Evolutionary conservation across 768 basidiomycete genomes (phyloP), one percentile per base, ranked within the genome.

Genomic region (Hericium coralloides): DNA sequence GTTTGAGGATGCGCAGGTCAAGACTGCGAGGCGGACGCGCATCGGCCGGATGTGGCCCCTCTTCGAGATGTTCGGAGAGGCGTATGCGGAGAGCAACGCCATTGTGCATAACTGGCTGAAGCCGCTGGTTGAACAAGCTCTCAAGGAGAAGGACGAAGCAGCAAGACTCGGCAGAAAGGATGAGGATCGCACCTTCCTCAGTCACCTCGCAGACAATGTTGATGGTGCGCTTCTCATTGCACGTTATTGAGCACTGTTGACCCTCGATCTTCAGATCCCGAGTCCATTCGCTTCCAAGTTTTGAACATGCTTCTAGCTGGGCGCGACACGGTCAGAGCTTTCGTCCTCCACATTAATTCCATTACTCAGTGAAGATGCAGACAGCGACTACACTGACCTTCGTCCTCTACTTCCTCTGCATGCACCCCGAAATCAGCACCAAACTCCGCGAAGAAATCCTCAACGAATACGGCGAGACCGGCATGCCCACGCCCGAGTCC

Each of bases 101-200:
- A 38, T 52, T 12, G 23, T 52, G 4, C 52, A 52, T 18, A 31
- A n/a, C 9, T 52, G 26, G 36, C 5, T 52, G 10, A 20, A 37
- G 15, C 52, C 52, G 14, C 10, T 52, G 36, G 38, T 52, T 2
- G 36, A 52, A n/a, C 52, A 31, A 7, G 38, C 52, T 3, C 18
- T 52, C 17, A n/a, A 52, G 37, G 36, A 38, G 36, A 36, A 38
- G 31, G 52, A 31, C 20, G 9, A 37, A 10, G 31, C 14, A 18
- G 20, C 20, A 17, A n/a, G 20, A 17, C 20, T 22, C 3, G 49
- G 22, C 9, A 50, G 17, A 23, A 50, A 23, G n/a, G 52, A 36
- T 5, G 52, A 73, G 2, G 65, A 66, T n/a, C 72, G 69, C 39
- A 77, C 77, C 0, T 55, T 79, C 12, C 58, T 79, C 9, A 77